Conservation (phyloP, 352 stramenopile species). For the Aphanomyces invadans region DNA sequence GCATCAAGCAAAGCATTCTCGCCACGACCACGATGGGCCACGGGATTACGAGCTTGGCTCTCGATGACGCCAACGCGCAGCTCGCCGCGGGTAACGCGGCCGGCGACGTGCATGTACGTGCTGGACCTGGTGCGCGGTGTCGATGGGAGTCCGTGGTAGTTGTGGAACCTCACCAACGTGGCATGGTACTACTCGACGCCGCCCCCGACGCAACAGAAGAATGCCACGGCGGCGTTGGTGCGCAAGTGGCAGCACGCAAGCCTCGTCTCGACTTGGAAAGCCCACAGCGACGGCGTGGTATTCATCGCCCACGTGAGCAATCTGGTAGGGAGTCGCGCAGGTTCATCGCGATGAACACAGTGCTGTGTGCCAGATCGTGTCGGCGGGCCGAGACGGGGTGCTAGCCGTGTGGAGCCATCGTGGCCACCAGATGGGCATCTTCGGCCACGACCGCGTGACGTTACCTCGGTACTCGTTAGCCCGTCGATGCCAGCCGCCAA, state of each 20-base stretch:
- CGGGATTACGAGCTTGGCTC: neutral
- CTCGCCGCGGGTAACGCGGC: neutral
- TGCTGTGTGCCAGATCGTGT: neutral
- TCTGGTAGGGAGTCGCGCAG: too few species aligned
- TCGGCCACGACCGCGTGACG: conserved; percentile 4
- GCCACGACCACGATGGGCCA: neutral
- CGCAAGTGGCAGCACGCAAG: neutral
- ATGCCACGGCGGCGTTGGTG: neutral
- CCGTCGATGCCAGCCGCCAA: neutral
- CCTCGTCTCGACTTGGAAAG: neutral
- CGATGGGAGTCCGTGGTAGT: neutral
- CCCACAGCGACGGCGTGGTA: neutral
- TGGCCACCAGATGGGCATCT: neutral
- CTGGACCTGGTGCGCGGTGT: neutral
- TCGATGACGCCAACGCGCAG: neutral
- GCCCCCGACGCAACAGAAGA: neutral
- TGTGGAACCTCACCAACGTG: neutral
- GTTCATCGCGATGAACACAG: too few species aligned
- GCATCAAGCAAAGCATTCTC: conserved; percentile 5
- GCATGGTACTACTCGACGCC: neutral
- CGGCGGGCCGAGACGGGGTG: neutral
- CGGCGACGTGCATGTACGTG: neutral
- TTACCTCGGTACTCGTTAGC: neutral
- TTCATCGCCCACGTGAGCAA: neutral
- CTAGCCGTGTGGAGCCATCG: neutral